Conservation (phyloP, 139 green algal species). For the Bryopsis sp. region DNA sequence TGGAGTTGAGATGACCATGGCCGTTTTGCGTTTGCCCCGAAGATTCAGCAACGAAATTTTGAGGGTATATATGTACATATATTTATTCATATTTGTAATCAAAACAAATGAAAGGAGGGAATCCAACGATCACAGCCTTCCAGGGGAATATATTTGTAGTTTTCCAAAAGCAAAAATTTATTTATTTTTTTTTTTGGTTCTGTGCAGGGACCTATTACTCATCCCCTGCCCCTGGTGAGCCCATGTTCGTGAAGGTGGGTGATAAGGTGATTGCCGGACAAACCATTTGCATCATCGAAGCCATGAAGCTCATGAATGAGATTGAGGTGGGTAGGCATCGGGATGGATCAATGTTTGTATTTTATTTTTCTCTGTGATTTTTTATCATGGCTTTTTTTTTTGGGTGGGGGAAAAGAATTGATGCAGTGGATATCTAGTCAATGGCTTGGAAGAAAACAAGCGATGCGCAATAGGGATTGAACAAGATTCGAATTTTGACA, state of each 20-base stretch:
- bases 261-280: slow-evolving; percentile 90
- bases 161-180: background rate
- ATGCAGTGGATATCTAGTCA: background rate
- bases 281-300: slow-evolving; percentile 93
- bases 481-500: no score
- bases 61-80: no score
- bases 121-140: no score
- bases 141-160: background rate
- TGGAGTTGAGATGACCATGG: no score
- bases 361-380: background rate
- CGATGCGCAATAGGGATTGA: no score
- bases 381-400: no score
- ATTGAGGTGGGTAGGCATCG: slow-evolving; percentile 65
- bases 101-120: no score
- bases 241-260: slow-evolving; percentile 81
- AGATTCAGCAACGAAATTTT: no score
- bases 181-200: background rate
- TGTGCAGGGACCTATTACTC: slow-evolving; percentile 45
- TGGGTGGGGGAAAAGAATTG: background rate
- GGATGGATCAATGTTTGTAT: background rate
- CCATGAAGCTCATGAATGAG: slow-evolving; percentile 99
- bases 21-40: no score
- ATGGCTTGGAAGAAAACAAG: background rate
- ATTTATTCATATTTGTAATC: no score
- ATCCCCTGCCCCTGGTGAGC: slow-evolving; percentile 80